Evolutionary conservation across 140 eudicot genomes (phyloP).

Genomic region (Bidens hawaiensis): DNA sequence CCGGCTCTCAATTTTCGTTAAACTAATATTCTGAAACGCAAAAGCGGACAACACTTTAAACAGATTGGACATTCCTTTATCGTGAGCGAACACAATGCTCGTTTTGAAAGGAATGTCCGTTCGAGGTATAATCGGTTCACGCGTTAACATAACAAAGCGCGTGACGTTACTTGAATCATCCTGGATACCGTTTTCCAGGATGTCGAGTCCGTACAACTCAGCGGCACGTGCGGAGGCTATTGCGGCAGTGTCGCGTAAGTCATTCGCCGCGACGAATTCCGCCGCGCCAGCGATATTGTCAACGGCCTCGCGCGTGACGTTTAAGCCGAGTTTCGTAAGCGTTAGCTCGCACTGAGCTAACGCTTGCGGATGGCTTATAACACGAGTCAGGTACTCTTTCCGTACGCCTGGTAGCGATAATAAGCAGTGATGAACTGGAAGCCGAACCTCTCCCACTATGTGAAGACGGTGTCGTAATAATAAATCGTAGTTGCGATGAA

Average conservation of each 20-base stretch:
- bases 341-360: constrained; percentile 3
- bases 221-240: constrained; percentile 1
- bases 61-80: not conserved
- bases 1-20: not conserved
- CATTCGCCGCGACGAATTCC: not conserved
- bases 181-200: not conserved
- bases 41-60: not conserved
- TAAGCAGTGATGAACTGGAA: not conserved
- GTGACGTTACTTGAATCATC: not conserved
- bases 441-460: not conserved
- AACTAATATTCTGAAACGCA: not conserved
- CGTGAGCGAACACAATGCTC: constrained; percentile 3
- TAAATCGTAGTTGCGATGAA: not conserved
- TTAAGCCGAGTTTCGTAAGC: not conserved
- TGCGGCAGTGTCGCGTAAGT: not conserved
- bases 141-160: not conserved
- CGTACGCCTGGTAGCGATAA: not conserved
- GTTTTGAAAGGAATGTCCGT: not conserved
- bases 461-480: not conserved
- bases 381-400: not conserved
- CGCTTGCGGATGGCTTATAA: not conserved
- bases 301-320: not conserved
- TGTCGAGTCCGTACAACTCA: not conserved
- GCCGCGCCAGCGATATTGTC: not conserved
- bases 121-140: not conserved